phyloP scores from a whole-genome alignment of 2,329 filamentous ascomycete genomes.

The Monosporascus sp. region DNA sequence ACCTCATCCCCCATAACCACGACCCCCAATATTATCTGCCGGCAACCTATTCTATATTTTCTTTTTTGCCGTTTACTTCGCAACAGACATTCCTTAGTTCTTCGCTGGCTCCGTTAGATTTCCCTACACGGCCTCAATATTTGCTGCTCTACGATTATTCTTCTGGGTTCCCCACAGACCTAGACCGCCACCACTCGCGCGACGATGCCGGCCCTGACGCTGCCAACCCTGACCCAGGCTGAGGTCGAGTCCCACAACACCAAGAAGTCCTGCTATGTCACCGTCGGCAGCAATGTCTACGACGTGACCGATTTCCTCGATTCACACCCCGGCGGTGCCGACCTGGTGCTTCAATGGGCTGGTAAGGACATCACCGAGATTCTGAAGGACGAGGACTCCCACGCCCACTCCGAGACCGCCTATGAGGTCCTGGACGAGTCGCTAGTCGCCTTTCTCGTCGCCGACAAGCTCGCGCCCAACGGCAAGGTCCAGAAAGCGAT shows the following conservation, averaged over 20 bases:
- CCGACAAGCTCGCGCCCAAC: constrained; percentile 45
- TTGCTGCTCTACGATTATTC: not conserved
- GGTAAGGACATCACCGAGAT: constrained; percentile 83
- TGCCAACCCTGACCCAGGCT: constrained; percentile 76
- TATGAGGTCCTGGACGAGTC: constrained; percentile 92
- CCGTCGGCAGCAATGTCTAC: constrained; percentile 84
- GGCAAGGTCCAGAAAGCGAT: constrained; percentile 28
- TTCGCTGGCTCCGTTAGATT: too few species aligned
- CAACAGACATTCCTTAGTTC: too few species aligned
- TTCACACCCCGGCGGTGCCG: constrained; percentile 84
- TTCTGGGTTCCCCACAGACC: constrained; percentile 4
- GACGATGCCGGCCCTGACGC: constrained; percentile 72
- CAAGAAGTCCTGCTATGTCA: constrained; percentile 85
- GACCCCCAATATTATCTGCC: too few species aligned
- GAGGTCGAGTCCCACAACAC: constrained; percentile 81
- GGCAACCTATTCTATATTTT: too few species aligned
- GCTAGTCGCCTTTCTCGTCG: constrained; percentile 73
- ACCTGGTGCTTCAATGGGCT: constrained; percentile 83
- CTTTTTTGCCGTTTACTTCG: too few species aligned
- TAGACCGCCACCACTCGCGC: constrained; percentile 4
- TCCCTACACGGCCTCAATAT: too few species aligned
- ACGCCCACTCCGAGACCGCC: constrained; percentile 84
- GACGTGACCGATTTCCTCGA: constrained; percentile 90
- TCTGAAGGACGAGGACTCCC: constrained; percentile 76
- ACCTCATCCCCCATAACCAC: too few species aligned